Conservation (phyloP, 139 green algal genomes). For the Astrephomene gubernaculifera region DNA sequence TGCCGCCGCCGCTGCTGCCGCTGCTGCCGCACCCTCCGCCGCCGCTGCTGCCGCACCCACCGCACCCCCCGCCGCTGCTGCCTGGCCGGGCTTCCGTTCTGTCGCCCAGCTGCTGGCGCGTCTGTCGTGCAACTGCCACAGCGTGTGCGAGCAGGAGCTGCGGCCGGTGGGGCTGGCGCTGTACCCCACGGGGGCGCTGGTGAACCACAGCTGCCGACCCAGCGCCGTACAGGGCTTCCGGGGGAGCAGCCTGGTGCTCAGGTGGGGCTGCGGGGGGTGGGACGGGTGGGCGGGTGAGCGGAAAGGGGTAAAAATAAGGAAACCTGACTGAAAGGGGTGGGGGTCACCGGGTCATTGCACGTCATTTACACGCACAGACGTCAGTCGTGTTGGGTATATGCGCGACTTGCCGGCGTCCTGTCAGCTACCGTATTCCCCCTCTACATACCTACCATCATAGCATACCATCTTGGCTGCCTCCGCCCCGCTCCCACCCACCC, state of each 20-base stretch:
- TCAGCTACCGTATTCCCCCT: too few relatives aligned
- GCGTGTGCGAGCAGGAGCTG: constrained; percentile 81
- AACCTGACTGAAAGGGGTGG: too few relatives aligned
- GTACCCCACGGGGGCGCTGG: constrained; percentile 74
- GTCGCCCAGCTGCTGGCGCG: constrained; percentile 74
- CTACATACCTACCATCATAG: too few relatives aligned
- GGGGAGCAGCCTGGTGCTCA: constrained; percentile 70
- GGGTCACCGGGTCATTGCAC: too few relatives aligned
- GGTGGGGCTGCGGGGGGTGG: constrained; percentile 41
- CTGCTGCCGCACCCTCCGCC: not conserved
- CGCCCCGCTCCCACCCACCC: not conserved
- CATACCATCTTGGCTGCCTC: too few relatives aligned
- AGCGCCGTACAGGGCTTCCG: constrained; percentile 77
- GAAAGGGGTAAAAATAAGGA: not conserved
- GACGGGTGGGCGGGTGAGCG: not conserved
- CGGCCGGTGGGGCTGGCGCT: constrained; percentile 71
- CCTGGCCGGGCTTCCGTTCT: constrained; percentile 42
- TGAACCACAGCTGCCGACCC: constrained; percentile 82
- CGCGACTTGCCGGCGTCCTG: too few relatives aligned
- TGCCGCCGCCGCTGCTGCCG: not conserved
- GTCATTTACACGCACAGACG: too few relatives aligned
- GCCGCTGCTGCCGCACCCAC: not conserved
- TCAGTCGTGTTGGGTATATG: too few relatives aligned
- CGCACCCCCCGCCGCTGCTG: not conserved
- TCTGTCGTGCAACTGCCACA: constrained; percentile 82